These are phyloP conservation scores for Dryadomyces quercus-mongolicae DNA, from an alignment of 2,329 filamentous ascomycete genomes.

Conservation along the genomic window DNA sequence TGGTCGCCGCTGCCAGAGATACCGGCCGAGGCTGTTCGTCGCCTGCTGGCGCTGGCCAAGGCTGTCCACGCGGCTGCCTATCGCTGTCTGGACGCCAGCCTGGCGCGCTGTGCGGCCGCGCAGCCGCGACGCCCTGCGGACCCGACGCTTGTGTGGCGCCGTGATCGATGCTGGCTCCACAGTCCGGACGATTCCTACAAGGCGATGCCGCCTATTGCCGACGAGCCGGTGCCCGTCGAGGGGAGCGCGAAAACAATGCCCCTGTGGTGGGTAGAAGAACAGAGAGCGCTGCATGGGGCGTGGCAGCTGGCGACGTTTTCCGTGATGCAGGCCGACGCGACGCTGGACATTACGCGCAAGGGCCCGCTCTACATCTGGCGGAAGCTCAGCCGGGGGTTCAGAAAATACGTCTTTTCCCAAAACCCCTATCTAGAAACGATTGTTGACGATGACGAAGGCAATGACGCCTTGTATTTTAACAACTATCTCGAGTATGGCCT, in stretches of 20 bases:
- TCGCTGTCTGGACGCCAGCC: not conserved
- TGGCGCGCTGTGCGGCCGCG: not conserved
- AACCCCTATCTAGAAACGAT: not conserved
- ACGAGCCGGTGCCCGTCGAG: not conserved
- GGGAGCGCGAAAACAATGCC: not conserved
- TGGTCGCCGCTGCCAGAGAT: not conserved
- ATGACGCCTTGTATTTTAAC: not conserved
- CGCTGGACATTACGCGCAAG: not conserved
- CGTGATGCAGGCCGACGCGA: too few relatives aligned
- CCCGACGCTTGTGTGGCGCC: not conserved
- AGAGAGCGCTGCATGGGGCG: not conserved
- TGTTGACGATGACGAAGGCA: not conserved
- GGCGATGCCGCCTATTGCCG: not conserved
- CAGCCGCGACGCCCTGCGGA: not conserved
- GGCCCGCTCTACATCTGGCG: not conserved
- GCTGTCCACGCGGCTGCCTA: not conserved
- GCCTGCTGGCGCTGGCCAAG: not conserved
- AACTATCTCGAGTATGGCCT: not conserved
- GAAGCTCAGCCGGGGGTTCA: not conserved
- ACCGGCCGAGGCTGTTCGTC: not conserved
- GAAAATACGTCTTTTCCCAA: not conserved
- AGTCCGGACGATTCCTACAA: not conserved
- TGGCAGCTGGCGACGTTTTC: not conserved
- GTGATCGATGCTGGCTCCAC: not conserved
- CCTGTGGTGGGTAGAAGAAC: not conserved